phyloP scores from a whole-genome alignment of 768 basidiomycete genomes.

The Pluteus cervinus region DNA sequence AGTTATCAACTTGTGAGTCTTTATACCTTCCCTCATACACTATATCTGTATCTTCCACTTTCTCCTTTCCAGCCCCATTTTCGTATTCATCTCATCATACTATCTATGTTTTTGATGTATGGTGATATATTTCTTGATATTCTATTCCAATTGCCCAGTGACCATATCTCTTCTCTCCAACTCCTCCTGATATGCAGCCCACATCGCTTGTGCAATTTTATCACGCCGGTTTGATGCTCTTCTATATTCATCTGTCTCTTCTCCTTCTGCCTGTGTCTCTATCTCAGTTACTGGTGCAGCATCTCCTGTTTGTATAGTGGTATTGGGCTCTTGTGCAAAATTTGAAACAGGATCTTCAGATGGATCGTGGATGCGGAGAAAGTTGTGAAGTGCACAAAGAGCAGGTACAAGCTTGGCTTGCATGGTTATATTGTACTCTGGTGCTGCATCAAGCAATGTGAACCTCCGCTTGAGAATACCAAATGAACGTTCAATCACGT shows the following conservation, averaged over 20 bases:
- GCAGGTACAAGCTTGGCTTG: slow-evolving; percentile 18
- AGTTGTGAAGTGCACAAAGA: slow-evolving; percentile 19
- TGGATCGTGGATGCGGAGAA: slow-evolving; percentile 18
- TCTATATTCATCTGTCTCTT: not conserved
- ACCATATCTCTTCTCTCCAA: not conserved
- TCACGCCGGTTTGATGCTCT: not conserved
- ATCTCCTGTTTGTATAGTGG: too few relatives aligned
- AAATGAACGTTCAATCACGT: slow-evolving; percentile 33
- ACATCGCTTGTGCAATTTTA: not conserved
- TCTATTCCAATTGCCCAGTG: too few relatives aligned
- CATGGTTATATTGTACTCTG: slow-evolving; percentile 14
- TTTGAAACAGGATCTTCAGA: slow-evolving; percentile 3
- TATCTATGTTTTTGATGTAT: too few relatives aligned
- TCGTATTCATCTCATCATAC: too few relatives aligned
- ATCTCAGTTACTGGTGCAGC: too few relatives aligned
- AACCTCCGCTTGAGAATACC: slow-evolving; percentile 26
- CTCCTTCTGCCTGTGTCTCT: too few relatives aligned
- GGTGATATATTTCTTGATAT: too few relatives aligned
- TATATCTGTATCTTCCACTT: too few relatives aligned
- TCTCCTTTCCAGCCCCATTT: too few relatives aligned
- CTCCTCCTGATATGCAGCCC: slow-evolving; percentile 1
- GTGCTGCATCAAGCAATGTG: slow-evolving; percentile 10
- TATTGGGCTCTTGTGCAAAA: slow-evolving; percentile 4
- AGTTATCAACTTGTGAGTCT: too few relatives aligned
- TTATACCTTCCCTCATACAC: too few relatives aligned